Base-by-base conservation (phyloP, 768 basidiomycete species). In the Phylloporus rhodoxanthus region DNA sequence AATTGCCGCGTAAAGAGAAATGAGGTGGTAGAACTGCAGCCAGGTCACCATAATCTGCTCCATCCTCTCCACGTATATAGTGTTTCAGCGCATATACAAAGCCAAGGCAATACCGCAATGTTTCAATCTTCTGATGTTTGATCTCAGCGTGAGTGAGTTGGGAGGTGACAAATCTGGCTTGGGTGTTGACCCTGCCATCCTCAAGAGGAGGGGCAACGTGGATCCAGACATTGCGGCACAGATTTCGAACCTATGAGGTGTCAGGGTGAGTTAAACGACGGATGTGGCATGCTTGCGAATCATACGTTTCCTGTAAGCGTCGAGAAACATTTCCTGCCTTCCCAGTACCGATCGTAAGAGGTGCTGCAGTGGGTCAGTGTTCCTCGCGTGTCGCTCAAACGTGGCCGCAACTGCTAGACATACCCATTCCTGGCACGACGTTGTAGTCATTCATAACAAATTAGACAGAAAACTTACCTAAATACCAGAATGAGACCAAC, bases 401-500 rank as follows among this genome's bases (percentile, higher is more conserved):
- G 26, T 2, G 4, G 11, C 19, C 43, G 17, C 8, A 19, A n/a
- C 21, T 38, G n/a, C 30, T 10, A 29, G 38, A 59, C 78, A 30
- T 64, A 84, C 86, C 83, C 72, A 56, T 90, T 89, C 58, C 88
- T 88, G 26, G 28, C 25, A 28, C 51, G 28, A 39, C 10, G 10
- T 29, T 46, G n/a, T 21, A 47, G 21, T 44, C 33, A 30, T 11
- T 14, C 14, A 8, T 6, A 8, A 29, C 26, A 38, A 26, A 10
- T 26, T 7, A 19, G 21, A 6, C 5, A 44, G 4, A 43, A 15
- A 45, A 53, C 79, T 60, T 55, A 83, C 89, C 90, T 79, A 65
- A 91, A 92, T 2, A 92, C 91, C 29, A 95, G 74, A 47, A 95
- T 83, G 50, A 96, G 75, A 57, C 91, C 93, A 45, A 94, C 88